Evolutionary conservation across 805 yeast genomes (phyloP), one percentile per base, ranked within the genome.

Genomic region (Tetrapisispora arboricola): DNA sequence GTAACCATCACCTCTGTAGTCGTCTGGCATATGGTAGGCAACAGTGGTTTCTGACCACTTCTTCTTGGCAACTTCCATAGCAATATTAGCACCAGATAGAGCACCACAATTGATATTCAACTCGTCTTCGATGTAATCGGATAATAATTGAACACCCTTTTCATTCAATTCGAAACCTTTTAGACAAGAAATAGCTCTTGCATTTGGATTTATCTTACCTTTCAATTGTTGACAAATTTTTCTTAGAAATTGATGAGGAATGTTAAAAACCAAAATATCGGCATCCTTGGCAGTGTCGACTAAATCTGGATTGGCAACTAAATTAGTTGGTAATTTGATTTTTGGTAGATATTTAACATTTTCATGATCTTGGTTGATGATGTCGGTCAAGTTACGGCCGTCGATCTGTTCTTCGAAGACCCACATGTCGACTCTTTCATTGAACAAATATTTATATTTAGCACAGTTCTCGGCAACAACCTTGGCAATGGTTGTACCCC

Each of bases 41-140:
- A 92, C 86, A 11, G 98, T 88, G 45, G 98, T 92, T 68, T 92
- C 98, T 16, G 96, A 87, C 94, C 95, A 92, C 66, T 83, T 83
- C 65, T 85, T 84, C 61, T 75, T 76, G 45, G 98, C 98, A 46
- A 92, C 95, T 65, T 92, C 98, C 36, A 94, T 86, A 33, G 98
- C 98, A 54, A 92, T 73, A 69, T 92, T 92, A 42, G 98, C 98
- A 47, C 98, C 98, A 1, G 95, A 83, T 41, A 92, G 73, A 17
- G 94, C 97, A 66, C 98, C 98, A 70, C 97, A 88, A 63, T 83
- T 76, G 46, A 92, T 76, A 26, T 88, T 90, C 50, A 92, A 73
- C 53, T 77, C 73, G 54, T 85, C 84, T 40, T 84, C 75, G 58
- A 92, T 83, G 54, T 76, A 80, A 43, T 80, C 78, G 27, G 94